Evolutionary conservation across 2,329 filamentous ascomycete genomes (phyloP), one percentile per base, ranked within the genome.

Genomic region (Lachnellula suecica): DNA sequence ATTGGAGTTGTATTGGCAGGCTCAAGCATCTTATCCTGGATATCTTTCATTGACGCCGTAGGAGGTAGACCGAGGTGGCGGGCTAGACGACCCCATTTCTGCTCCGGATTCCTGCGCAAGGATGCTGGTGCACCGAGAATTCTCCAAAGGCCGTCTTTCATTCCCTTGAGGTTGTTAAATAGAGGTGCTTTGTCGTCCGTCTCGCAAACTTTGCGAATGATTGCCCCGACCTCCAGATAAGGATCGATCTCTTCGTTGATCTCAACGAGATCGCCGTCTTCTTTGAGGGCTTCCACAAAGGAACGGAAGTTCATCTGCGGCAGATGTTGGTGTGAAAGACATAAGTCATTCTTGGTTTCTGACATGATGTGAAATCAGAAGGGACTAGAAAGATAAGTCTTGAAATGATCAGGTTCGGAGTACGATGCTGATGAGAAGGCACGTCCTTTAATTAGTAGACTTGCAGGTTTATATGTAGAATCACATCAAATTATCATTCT

Each of bases 161-260:
- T 63, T 1, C 77, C 77, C 47, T 72, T 76, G 48, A 80, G 51
- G 23, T 79, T 80, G 63, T 79, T 76, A 68, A 80, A 78, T 0
- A 81, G 68, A 0, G 77, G 76, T 1, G 77, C 77, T 45, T 75
- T 76, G 50, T 70, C 71, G 40, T 76, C 59, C 0, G 65, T 71
- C 53, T 80, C 77, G 53, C 69, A 72, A 8, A 73, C 75, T 13
- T 62, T 65, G 4, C 77, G 68, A 4, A 73, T 74, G 47, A 79
- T 78, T 31, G 77, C 78, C 4, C 64, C 73, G 0, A 68, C 71
- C 58, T 79, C 74, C 27, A 79, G 68, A 45, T 78, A 54, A 4
- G 75, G 71, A 50, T 79, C 73, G 11, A 74, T 59, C 37, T 72
- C 66, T 1, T 65, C 51, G 51, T 74, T 66, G 55, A 78, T 77